phyloP scores from a whole-genome alignment of 208 protist species.

The Crithidia thermophila region DNA sequence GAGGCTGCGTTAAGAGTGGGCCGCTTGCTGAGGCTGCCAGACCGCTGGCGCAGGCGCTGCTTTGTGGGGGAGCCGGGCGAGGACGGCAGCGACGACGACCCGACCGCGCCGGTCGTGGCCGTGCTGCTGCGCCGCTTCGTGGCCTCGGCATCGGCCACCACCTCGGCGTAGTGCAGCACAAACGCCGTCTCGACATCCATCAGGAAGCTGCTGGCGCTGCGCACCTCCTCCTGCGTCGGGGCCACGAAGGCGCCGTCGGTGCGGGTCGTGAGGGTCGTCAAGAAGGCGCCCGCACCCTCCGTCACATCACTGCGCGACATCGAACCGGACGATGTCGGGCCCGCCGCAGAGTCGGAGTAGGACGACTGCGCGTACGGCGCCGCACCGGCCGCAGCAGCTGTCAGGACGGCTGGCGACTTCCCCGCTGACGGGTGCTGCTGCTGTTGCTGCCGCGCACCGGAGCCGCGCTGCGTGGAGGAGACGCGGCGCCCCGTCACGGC shows the following conservation, averaged over 20 bases:
- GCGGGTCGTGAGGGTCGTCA: background rate
- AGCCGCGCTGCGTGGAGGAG: background rate
- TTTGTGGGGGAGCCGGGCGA: background rate
- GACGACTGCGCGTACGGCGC: constrained; percentile 3
- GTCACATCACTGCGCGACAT: constrained; percentile 17
- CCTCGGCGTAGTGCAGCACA: constrained; percentile 57
- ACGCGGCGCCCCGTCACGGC: background rate
- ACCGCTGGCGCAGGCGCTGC: constrained; percentile 13
- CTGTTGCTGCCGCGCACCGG: background rate
- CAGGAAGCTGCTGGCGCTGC: constrained; percentile 15
- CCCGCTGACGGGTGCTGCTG: background rate
- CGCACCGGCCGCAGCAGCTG: background rate
- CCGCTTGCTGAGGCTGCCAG: background rate
- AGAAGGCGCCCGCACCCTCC: background rate
- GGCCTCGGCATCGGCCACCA: background rate
- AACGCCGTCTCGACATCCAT: constrained; percentile 34
- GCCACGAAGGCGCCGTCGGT: background rate
- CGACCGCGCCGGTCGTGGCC: background rate
- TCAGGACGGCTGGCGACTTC: background rate
- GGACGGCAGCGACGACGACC: background rate
- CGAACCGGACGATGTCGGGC: background rate
- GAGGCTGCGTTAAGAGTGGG: background rate
- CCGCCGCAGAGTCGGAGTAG: constrained; percentile 18
- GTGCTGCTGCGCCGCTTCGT: background rate
- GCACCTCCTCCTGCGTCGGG: constrained; percentile 18